A percentile compares a stretch with the other conserved stretches of the same genome.
Conservation (phyloP, 2,329 filamentous ascomycete species). For the Sporothrix dimorphospora region DNA sequence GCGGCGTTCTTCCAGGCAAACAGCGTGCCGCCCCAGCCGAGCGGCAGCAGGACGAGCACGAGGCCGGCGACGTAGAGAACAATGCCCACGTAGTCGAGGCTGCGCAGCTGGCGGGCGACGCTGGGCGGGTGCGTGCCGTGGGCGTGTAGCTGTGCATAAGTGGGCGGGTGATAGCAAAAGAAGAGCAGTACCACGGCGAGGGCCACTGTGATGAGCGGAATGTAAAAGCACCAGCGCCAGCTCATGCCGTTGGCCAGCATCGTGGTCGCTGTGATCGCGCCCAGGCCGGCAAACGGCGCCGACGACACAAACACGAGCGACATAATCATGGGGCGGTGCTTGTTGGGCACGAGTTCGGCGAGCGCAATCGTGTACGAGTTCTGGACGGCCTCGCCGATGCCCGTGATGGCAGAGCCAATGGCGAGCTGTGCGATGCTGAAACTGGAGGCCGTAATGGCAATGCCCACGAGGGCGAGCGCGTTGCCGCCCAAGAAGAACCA, state of each 20-base stretch:
- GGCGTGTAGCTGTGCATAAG: slow-evolving; percentile 45
- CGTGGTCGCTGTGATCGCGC: slow-evolving; percentile 40
- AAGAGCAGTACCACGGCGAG: slow-evolving; percentile 43
- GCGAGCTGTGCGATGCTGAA: slow-evolving; percentile 43
- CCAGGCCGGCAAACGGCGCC: slow-evolving; percentile 37
- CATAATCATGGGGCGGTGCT: slow-evolving; percentile 44
- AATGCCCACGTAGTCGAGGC: slow-evolving; percentile 48
- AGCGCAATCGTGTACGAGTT: slow-evolving; percentile 45
- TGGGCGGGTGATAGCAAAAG: slow-evolving; percentile 48
- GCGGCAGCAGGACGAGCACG: slow-evolving; percentile 50
- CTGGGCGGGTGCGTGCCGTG: slow-evolving; percentile 43
- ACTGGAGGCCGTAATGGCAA: slow-evolving; percentile 43
- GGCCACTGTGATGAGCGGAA: slow-evolving; percentile 44
- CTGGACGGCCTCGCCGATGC: slow-evolving; percentile 44
- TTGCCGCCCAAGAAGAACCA: slow-evolving; percentile 49
- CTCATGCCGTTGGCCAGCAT: slow-evolving; percentile 22
- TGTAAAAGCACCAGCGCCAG: slow-evolving; percentile 48
- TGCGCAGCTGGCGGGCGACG: slow-evolving; percentile 37
- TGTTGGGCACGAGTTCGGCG: slow-evolving; percentile 48
- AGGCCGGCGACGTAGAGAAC: slow-evolving; percentile 51
- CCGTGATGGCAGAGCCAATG: slow-evolving; percentile 42
- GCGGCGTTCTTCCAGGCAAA: slow-evolving; percentile 47
- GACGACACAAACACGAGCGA: slow-evolving; percentile 43
- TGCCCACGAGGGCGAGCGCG: slow-evolving; percentile 43
- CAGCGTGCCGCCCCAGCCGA: slow-evolving; percentile 49